phyloP scores from a whole-genome alignment of 176 grass and related monocot species.

The Carex parvula region DNA sequence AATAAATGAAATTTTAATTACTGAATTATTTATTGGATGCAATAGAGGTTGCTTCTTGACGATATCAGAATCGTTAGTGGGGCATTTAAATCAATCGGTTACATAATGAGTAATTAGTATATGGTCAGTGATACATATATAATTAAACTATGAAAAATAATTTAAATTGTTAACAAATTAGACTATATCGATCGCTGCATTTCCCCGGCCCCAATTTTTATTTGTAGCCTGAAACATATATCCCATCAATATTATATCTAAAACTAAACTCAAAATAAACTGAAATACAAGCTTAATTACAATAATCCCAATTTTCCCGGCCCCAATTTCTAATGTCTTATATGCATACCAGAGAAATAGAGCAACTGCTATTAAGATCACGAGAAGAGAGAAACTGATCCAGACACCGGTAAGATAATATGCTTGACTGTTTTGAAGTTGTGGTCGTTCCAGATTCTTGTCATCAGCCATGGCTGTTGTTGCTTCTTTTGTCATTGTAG shows the following conservation, averaged over 20 bases:
- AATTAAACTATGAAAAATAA: neutral
- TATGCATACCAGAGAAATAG: neutral
- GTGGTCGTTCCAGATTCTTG: too few species aligned
- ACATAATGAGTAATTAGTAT: neutral
- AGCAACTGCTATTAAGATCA: neutral
- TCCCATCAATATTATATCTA: neutral
- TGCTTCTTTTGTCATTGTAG: too few species aligned
- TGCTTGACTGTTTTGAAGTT: neutral
- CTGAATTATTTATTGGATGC: too few species aligned
- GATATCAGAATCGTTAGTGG: too few species aligned
- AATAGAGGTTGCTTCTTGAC: too few species aligned
- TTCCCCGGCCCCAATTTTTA: neutral
- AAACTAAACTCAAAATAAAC: neutral
- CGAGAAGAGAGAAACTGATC: neutral
- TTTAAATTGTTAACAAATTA: neutral
- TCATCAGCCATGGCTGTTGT: too few species aligned
- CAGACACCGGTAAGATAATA: neutral
- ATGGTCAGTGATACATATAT: too few species aligned
- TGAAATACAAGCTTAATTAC: neutral
- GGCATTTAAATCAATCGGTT: too few species aligned
- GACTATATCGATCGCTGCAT: neutral
- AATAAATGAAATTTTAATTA: neutral
- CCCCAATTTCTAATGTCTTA: neutral
- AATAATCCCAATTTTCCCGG: neutral
- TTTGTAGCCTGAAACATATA: neutral